Evolutionary conservation across 345 rosid species (phyloP).

Genomic region (Pelargonium nanum): DNA sequence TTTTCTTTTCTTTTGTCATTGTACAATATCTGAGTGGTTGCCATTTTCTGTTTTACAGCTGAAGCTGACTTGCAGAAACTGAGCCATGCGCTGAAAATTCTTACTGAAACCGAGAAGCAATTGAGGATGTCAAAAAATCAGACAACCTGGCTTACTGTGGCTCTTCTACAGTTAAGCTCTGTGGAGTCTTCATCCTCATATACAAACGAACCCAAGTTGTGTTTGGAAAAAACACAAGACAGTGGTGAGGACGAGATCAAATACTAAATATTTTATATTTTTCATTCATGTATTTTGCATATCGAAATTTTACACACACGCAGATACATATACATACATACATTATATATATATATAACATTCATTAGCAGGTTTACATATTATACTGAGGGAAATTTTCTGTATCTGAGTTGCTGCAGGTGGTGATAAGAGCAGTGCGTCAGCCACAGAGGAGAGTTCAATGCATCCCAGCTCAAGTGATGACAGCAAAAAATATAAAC

Average conservation of each 20-base stretch:
- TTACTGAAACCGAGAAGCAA: conserved; percentile 90
- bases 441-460: conserved; percentile 39
- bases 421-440: conserved; percentile 36
- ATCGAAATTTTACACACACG: background rate
- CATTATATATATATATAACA: no score
- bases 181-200: conserved; percentile 39
- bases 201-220: conserved; percentile 30
- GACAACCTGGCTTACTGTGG: conserved; percentile 94
- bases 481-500: conserved; percentile 24
- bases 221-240: conserved; percentile 32
- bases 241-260: conserved; percentile 32
- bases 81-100: conserved; percentile 69
- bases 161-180: conserved; percentile 75
- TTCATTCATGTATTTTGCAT: background rate
- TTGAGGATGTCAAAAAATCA: conserved; percentile 83
- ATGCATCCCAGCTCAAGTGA: conserved; percentile 39
- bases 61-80: conserved; percentile 66
- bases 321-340: no score
- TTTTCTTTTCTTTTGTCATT: background rate
- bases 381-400: background rate
- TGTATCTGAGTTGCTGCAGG: conserved; percentile 20
- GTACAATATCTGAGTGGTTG: conserved; percentile 2
- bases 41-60: conserved; percentile 31
- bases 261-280: background rate
- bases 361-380: background rate